These are phyloP conservation scores for Starmerella gropengiesseri DNA, from an alignment of 805 yeast species.

Conservation along the genomic window DNA sequence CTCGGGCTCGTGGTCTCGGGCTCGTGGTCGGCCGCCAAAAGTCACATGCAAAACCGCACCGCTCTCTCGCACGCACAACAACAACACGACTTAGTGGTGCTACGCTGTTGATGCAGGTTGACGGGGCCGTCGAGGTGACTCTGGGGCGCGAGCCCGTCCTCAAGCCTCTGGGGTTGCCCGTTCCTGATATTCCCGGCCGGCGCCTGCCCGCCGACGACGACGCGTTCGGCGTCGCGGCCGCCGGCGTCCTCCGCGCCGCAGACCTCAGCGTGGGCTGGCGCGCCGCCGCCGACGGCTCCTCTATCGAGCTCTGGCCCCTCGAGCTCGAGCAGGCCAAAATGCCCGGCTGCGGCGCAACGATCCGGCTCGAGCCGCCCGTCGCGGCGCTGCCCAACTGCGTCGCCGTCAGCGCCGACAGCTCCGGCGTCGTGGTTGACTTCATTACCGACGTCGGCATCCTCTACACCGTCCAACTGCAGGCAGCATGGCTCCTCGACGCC, in stretches of 20 bases:
- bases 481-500: constrained; percentile 10
- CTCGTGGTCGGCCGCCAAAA: too few species aligned
- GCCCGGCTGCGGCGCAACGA: constrained; percentile 18
- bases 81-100: too few species aligned
- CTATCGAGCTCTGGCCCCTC: constrained; percentile 17
- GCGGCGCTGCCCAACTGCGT: constrained; percentile 32
- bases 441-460: constrained; percentile 43
- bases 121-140: constrained; percentile 5
- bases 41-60: constrained; percentile 4
- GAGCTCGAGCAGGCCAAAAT: constrained; percentile 12
- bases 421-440: constrained; percentile 24
- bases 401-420: constrained; percentile 27
- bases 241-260: constrained; percentile 12
- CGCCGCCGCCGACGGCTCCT: constrained; percentile 1
- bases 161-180: neutral
- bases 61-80: too few species aligned
- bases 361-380: constrained; percentile 36
- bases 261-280: constrained; percentile 14
- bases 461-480: constrained; percentile 34
- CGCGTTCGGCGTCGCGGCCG: constrained; percentile 4
- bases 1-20: too few species aligned
- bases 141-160: neutral
- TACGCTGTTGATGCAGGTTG: constrained; percentile 1
- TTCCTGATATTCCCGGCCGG: constrained; percentile 4
- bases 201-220: constrained; percentile 2